Percentiles rank a stretch among this genome's conserved stretches.
Evolutionary conservation across 208 protist species (phyloP).

Genomic region (Trypanosoma conorhini): DNA sequence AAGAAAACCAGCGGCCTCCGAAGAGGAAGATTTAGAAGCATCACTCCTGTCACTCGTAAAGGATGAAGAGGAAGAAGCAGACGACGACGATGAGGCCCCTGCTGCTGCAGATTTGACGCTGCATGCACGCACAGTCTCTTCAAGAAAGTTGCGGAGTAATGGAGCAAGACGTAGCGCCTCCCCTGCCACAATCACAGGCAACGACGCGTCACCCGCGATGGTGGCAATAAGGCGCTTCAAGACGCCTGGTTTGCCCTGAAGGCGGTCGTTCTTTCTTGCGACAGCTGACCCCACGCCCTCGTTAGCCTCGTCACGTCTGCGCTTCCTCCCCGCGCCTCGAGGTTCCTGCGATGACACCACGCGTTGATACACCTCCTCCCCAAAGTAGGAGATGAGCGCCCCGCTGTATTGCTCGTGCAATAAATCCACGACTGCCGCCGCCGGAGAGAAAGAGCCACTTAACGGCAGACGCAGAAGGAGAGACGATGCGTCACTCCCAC

Average conservation of each 20-base stretch:
- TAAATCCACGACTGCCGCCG: constrained; percentile 15
- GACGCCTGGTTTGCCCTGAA: constrained; percentile 11
- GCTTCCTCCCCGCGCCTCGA: not conserved
- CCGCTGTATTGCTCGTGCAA: constrained; percentile 9
- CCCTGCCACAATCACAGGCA: constrained; percentile 46
- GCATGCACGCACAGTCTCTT: constrained; percentile 29
- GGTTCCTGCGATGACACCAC: constrained; percentile 4
- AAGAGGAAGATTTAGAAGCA: constrained; percentile 11
- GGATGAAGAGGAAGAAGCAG: constrained; percentile 16
- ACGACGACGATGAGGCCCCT: constrained; percentile 16
- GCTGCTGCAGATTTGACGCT: not conserved
- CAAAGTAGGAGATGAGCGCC: constrained; percentile 19
- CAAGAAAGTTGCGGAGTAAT: constrained; percentile 36
- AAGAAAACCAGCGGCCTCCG: constrained; percentile 22
- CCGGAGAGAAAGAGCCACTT: not conserved
- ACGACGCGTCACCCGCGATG: constrained; percentile 31
- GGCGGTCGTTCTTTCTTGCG: not conserved
- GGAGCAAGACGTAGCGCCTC: constrained; percentile 61
- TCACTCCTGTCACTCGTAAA: not conserved
- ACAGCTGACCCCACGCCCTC: not conserved
- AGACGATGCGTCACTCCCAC: not conserved
- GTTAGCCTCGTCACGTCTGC: not conserved
- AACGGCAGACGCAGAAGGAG: not conserved
- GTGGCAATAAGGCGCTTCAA: constrained; percentile 42
- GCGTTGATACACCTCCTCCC: constrained; percentile 22